Evolutionary conservation across 129 eudicot species (phyloP).

Genomic region (Helichrysum umbraculigerum): DNA sequence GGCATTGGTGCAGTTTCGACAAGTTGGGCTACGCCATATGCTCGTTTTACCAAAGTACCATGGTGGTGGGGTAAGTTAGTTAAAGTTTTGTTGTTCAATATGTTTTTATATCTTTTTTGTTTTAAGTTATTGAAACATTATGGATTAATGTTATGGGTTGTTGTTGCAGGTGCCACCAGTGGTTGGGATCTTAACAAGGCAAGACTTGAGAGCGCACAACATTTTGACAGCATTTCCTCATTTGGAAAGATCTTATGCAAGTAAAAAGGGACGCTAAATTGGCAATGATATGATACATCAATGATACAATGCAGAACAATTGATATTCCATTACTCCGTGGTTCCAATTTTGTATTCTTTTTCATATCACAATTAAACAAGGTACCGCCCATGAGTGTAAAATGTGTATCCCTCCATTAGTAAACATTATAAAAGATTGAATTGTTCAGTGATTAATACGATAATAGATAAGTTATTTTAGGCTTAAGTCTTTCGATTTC

Average conservation of each 20-base stretch:
- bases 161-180: conserved; percentile 75
- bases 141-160: conserved; percentile 5
- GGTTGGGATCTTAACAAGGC: conserved; percentile 94
- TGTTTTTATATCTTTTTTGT: not conserved
- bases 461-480: conserved; percentile 20
- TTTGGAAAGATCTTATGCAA: conserved; percentile 51
- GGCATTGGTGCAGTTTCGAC: conserved; percentile 93
- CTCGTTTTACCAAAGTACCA: conserved; percentile 80
- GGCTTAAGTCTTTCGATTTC: conserved; percentile 8
- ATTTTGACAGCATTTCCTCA: conserved; percentile 71
- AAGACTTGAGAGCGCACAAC: conserved; percentile 92
- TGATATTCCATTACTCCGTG: not conserved
- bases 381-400: conserved; percentile 17
- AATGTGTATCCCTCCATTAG: conserved; percentile 7
- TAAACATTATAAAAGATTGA: conserved; percentile 24
- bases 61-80: conserved; percentile 61
- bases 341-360: conserved; percentile 43
- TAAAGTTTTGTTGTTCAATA: not conserved
- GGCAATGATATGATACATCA: not conserved
- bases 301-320: not conserved
- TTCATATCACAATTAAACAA: conserved; percentile 18
- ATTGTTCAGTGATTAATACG: conserved; percentile 27
- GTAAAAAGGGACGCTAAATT: conserved; percentile 51
- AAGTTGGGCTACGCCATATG: conserved; percentile 95
- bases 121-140: not conserved